Conservation (phyloP, 345 rosid genomes). For the Melastoma malabathricum region DNA sequence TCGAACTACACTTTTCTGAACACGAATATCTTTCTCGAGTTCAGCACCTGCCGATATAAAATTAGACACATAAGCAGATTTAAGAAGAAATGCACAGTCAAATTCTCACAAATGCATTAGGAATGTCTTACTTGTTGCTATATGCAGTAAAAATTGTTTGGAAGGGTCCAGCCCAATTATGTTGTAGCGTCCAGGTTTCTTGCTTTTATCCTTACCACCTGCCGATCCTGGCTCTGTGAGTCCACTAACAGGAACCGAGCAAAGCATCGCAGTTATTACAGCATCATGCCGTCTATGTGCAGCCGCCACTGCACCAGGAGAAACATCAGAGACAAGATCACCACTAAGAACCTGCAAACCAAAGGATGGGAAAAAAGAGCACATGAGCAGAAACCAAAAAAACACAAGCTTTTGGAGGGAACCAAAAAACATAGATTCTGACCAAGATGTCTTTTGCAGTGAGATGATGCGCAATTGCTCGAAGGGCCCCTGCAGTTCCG, state of each 20-base stretch:
- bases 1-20: constrained; percentile 58
- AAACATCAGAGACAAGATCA: constrained; percentile 95
- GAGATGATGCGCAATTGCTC: constrained; percentile 75
- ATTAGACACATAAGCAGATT: constrained; percentile 4
- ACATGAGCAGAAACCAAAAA: too few species aligned
- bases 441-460: constrained; percentile 93
- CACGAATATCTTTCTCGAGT: constrained; percentile 66
- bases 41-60: constrained; percentile 41
- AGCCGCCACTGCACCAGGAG: constrained; percentile 85
- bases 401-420: neutral
- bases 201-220: constrained; percentile 74
- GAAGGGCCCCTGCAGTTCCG: constrained; percentile 89
- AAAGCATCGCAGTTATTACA: constrained; percentile 74
- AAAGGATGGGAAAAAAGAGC: too few species aligned
- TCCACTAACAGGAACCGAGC: constrained; percentile 72
- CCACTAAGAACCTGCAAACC: constrained; percentile 74
- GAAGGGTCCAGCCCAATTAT: constrained; percentile 71
- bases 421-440: constrained; percentile 10
- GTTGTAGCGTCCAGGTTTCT: constrained; percentile 66
- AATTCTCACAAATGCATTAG: too few species aligned
- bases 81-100: neutral
- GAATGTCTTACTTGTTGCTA: constrained; percentile 54
- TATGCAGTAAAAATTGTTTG: constrained; percentile 59
- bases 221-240: constrained; percentile 61
- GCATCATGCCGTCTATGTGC: constrained; percentile 92